phyloP scores from a whole-genome alignment of 768 basidiomycete species.

The Suillus clintonianus region DNA sequence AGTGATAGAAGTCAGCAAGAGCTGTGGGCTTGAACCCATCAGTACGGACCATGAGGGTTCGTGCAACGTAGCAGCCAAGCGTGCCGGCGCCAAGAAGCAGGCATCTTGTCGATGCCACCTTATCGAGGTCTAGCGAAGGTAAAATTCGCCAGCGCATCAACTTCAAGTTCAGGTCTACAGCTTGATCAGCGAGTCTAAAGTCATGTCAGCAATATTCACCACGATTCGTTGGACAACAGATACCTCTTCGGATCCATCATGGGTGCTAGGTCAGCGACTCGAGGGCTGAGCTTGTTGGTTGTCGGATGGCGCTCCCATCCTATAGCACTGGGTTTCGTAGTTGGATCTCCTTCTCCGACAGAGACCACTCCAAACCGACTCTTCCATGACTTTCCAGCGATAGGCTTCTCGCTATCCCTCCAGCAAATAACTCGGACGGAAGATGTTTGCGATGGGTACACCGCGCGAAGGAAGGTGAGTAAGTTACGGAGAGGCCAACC shows the following conservation, averaged over 20 bases:
- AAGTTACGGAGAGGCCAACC: conserved; percentile 96
- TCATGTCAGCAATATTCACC: background rate
- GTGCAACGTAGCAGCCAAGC: conserved; percentile 92
- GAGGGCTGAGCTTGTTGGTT: conserved; percentile 81
- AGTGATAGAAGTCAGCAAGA: background rate
- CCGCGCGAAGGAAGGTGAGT: conserved; percentile 73
- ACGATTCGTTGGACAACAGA: background rate
- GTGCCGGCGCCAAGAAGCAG: conserved; percentile 94
- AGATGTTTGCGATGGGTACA: conserved; percentile 51
- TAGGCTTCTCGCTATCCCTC: conserved; percentile 62
- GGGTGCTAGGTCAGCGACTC: conserved; percentile 87
- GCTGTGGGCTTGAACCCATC: background rate
- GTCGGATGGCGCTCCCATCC: conserved; percentile 94
- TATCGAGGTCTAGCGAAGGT: conserved; percentile 86
- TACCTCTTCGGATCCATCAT: conserved; percentile 94
- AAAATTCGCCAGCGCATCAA: conserved; percentile 98
- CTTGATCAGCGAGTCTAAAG: conserved; percentile 85
- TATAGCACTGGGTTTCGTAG: conserved; percentile 60
- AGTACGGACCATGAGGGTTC: conserved; percentile 78
- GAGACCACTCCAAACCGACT: conserved; percentile 61
- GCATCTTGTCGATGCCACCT: conserved; percentile 76
- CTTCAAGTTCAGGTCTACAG: conserved; percentile 96
- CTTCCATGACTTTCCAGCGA: conserved; percentile 48
- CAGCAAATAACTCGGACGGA: conserved; percentile 73
- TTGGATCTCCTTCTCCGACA: conserved; percentile 15